Percentiles rank a stretch among this genome's conserved stretches.
These are phyloP conservation scores for Lepidium aucheri DNA, from an alignment of 345 rosid genomes.

Conservation along the genomic window DNA sequence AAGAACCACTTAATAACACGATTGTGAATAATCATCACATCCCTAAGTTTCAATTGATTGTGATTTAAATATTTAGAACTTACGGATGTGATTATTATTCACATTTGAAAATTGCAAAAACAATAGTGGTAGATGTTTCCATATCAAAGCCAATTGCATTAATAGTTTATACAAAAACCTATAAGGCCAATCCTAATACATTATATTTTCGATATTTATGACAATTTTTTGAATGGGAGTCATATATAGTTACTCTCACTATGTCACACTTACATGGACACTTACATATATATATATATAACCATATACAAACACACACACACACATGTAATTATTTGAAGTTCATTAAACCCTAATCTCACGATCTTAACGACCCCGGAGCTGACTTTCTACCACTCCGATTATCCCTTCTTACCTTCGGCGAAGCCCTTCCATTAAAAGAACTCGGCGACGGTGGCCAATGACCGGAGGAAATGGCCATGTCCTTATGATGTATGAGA, in stretches of 20 bases:
- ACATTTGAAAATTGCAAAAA: not conserved
- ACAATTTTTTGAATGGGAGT: not conserved
- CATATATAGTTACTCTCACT: not conserved
- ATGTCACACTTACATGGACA: not conserved
- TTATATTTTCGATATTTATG: not conserved
- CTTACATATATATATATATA: too few relatives aligned
- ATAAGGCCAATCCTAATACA: not conserved
- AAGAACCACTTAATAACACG: too few relatives aligned
- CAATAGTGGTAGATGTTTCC: not conserved
- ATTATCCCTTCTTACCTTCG: conserved; percentile 26
- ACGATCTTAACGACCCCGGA: conserved; percentile 27
- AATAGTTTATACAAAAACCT: not conserved
- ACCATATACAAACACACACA: not conserved
- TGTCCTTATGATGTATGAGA: conserved; percentile 54
- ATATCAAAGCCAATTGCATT: not conserved
- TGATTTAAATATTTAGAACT: too few relatives aligned
- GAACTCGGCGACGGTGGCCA: conserved; percentile 44
- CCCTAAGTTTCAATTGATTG: too few relatives aligned
- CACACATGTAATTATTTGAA: not conserved
- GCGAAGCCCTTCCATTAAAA: conserved; percentile 26
- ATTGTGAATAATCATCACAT: too few relatives aligned
- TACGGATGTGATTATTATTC: not conserved
- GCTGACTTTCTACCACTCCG: conserved; percentile 36
- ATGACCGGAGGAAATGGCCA: conserved; percentile 68
- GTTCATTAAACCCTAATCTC: conserved; percentile 2